Conservation (phyloP, 169 alveolate genomes). For the Eimeria tenella region DNA sequence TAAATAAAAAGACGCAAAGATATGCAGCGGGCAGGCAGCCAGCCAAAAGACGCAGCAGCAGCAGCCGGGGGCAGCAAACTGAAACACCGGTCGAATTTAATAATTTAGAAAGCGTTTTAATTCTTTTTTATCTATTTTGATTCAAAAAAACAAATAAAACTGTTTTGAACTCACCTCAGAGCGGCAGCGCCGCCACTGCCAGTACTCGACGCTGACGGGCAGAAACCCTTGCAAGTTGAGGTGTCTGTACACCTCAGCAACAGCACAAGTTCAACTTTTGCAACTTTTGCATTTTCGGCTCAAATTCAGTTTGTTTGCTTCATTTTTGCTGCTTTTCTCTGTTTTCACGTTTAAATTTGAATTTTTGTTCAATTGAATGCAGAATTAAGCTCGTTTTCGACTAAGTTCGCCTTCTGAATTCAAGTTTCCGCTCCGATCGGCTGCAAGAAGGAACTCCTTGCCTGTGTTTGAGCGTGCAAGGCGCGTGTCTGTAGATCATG, state of each 20-base stretch:
- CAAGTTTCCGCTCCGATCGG: too few species aligned
- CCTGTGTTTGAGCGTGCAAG: slow-evolving; percentile 54
- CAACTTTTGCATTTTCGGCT: not conserved
- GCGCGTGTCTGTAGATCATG: slow-evolving; percentile 74
- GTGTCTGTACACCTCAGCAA: slow-evolving; percentile 37
- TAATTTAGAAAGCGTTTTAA: too few species aligned
- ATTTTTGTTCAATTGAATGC: too few species aligned
- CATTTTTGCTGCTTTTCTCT: not conserved
- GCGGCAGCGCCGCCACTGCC: slow-evolving; percentile 80
- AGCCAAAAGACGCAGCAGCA: not conserved
- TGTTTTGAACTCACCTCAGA: slow-evolving; percentile 59
- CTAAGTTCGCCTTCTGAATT: not conserved
- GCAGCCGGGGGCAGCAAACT: too few species aligned
- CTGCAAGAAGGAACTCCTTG: not conserved
- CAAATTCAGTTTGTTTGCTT: too few species aligned
- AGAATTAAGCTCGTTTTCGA: not conserved
- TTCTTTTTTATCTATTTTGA: too few species aligned
- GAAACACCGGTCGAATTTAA: too few species aligned
- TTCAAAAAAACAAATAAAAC: too few species aligned
- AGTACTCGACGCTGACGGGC: slow-evolving; percentile 66
- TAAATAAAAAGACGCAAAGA: not conserved
- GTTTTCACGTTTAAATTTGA: not conserved
- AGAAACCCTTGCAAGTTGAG: slow-evolving; percentile 47
- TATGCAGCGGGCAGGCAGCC: not conserved
- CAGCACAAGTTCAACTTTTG: not conserved